phyloP scores from a whole-genome alignment of 768 basidiomycete genomes.

The Panaeolus papilionaceus region DNA sequence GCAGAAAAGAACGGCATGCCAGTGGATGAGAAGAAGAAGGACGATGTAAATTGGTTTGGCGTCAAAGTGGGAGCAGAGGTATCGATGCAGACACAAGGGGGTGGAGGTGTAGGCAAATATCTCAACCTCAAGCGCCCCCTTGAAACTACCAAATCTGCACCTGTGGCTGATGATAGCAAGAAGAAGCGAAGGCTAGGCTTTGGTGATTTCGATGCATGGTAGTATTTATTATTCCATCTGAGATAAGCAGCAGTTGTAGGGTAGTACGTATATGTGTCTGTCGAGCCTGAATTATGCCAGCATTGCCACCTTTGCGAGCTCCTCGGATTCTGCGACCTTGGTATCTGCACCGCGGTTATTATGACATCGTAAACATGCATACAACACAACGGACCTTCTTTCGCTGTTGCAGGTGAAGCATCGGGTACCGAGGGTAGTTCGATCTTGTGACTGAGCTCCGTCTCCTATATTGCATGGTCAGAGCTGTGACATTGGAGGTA shows the following conservation, averaged over 20 bases:
- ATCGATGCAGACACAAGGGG: constrained; percentile 34
- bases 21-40: constrained; percentile 58
- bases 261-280: constrained; percentile 9
- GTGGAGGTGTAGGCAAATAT: constrained; percentile 79
- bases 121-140: constrained; percentile 59
- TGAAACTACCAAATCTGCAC: constrained; percentile 29
- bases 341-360: not conserved
- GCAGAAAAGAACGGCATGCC: constrained; percentile 39
- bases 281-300: constrained; percentile 32
- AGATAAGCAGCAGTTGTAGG: constrained; percentile 1
- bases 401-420: constrained; percentile 41
- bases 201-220: constrained; percentile 91
- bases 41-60: constrained; percentile 90
- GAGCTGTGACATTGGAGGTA: too few species aligned
- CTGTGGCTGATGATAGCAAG: constrained; percentile 55
- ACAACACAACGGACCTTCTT: constrained; percentile 35
- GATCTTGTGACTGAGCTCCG: constrained; percentile 23
- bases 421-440: constrained; percentile 63
- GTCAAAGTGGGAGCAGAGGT: constrained; percentile 71
- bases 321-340: constrained; percentile 19
- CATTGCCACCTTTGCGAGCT: constrained; percentile 37
- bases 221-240: constrained; percentile 23
- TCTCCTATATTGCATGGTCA: not conserved
- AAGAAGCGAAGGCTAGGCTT: constrained; percentile 90
- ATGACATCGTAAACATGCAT: not conserved